Evolutionary conservation across 495 filamentous ascomycete genomes (phyloP), one percentile per base, ranked within the genome.

Genomic region (Usnea hakonensis): DNA sequence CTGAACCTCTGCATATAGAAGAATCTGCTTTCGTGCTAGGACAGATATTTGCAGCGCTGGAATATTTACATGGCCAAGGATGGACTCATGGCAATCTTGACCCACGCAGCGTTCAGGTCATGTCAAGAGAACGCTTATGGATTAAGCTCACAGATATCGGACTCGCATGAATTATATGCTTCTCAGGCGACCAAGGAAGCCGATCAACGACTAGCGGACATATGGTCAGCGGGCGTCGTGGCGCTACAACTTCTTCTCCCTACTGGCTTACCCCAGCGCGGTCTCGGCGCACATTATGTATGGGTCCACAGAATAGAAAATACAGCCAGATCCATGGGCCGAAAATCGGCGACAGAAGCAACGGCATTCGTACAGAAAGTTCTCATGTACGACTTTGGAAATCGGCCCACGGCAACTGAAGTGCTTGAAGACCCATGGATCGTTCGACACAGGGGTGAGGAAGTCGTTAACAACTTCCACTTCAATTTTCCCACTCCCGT

Each of bases 221-320:
- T 48, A 26, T 48, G 43, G 43, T 48, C 43, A 48, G 43, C 43
- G 6, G 43, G 43, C 10, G 43, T 48, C 8, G 43, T 48, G 43
- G 43, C 43, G 10, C 21, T 48, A 48, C 43, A 48, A 4, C 21
- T 43, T 43, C 41, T 48, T 9, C 21, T 26, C 26, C 43, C 43
- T 5, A 3, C 11, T 9, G 23, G 43, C 10, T 14, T 48, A 26
- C 43, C 43, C 14, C 9, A 0, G 11, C 23, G 21, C 43, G 7
- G 4, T 3, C 11, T 1, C 6, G 0, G 3, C 14, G 2, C 9
- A 2, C 43, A 26, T 7, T 1, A n/a, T 13, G 0, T 36, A 4
- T 48, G 21, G 43, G 43, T 26, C 26, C n/a, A 0, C 11, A 48
- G 14, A 4, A 0, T 28, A 1, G 43, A n/a, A 28, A 1, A 23